Conservation (phyloP, 805 yeast genomes). For the Candida caryicola region DNA sequence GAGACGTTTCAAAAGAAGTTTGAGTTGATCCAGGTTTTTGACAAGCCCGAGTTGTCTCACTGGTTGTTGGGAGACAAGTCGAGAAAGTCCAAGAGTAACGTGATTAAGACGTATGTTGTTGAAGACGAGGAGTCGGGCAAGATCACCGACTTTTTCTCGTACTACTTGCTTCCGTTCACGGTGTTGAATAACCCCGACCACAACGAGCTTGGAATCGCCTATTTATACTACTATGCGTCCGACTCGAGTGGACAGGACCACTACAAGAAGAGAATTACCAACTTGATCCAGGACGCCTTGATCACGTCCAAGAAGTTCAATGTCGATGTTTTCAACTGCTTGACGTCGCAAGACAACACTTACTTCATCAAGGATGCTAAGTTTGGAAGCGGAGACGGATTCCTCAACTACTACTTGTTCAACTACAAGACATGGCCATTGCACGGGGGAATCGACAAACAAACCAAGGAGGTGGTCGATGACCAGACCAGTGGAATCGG, state of each 20-base stretch:
- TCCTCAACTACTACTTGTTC: conserved; percentile 84
- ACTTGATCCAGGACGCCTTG: conserved; percentile 70
- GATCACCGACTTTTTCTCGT: conserved; percentile 87
- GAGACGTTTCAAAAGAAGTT: conserved; percentile 62
- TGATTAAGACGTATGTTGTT: conserved; percentile 77
- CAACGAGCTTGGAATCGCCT: conserved; percentile 77
- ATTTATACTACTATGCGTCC: conserved; percentile 85
- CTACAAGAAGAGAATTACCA: conserved; percentile 57
- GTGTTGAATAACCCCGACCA: conserved; percentile 67
- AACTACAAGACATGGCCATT: conserved; percentile 83
- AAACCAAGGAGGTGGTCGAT: conserved; percentile 49
- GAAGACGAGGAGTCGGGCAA: conserved; percentile 52
- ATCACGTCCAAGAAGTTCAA: conserved; percentile 63
- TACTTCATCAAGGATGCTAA: conserved; percentile 77
- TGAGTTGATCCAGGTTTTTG: conserved; percentile 69
- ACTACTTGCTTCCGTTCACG: conserved; percentile 83
- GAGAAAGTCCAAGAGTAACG: conserved; percentile 37
- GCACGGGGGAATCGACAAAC: conserved; percentile 69
- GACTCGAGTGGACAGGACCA: conserved; percentile 47
- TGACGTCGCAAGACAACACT: conserved; percentile 87
- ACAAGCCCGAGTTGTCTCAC: conserved; percentile 68
- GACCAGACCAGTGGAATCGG: conserved; percentile 79
- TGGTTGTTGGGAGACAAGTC: conserved; percentile 64
- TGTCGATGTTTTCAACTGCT: conserved; percentile 92
- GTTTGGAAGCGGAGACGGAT: conserved; percentile 93